Percentiles rank a stretch among this genome's conserved stretches.
Evolutionary conservation across 176 grass and related monocot species (phyloP).

Genomic region (Dendrocalamus sinicus): DNA sequence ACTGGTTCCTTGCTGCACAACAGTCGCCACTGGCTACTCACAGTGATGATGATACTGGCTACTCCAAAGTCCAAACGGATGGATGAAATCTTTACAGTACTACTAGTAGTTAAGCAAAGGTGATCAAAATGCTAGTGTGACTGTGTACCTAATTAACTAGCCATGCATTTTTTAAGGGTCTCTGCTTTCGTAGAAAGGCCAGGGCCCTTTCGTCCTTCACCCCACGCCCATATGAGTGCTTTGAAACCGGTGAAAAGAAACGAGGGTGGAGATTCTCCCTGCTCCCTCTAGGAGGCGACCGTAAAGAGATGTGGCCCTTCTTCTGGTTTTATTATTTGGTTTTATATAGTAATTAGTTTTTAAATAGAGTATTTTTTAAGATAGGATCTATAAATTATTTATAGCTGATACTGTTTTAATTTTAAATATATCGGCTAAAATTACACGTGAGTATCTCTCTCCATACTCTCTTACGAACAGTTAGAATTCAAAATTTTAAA

Average conservation of each 20-base stretch:
- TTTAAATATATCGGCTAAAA: too few relatives aligned
- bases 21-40: neutral
- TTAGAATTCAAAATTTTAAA: too few relatives aligned
- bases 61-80: neutral
- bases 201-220: neutral
- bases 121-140: neutral
- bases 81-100: neutral
- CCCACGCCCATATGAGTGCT: conserved; percentile 41
- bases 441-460: too few relatives aligned
- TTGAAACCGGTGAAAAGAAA: conserved; percentile 53
- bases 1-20: neutral
- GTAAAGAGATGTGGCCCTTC: neutral
- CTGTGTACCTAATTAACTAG: neutral
- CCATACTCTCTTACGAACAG: too few relatives aligned
- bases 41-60: neutral
- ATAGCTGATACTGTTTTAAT: too few relatives aligned
- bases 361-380: too few relatives aligned
- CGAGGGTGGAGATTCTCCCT: conserved; percentile 40
- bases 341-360: too few relatives aligned
- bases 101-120: neutral
- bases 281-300: conserved; percentile 42
- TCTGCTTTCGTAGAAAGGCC: neutral
- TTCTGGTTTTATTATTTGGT: too few relatives aligned
- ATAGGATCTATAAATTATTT: too few relatives aligned
- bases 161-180: neutral